These are phyloP conservation scores for Hibiscus syriacus DNA, from an alignment of 345 rosid genomes.

Conservation along the genomic window DNA sequence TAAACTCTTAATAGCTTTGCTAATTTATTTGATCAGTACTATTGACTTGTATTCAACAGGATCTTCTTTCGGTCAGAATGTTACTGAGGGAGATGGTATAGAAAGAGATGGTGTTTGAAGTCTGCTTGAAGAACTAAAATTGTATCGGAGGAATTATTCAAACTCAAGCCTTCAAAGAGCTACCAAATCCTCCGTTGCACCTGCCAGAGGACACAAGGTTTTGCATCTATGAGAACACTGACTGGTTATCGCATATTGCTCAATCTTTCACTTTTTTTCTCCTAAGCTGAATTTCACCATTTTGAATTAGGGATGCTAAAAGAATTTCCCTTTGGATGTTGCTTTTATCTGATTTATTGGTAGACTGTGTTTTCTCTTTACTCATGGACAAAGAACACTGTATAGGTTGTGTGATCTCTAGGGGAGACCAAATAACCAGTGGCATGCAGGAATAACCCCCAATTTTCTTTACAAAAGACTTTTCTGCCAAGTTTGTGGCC, in stretches of 20 bases:
- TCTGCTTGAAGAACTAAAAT: neutral
- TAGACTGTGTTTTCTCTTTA: conserved; percentile 14
- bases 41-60: conserved; percentile 11
- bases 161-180: conserved; percentile 2
- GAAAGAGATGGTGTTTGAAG: neutral
- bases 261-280: neutral
- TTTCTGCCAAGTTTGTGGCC: no score
- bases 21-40: neutral
- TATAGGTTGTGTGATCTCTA: neutral
- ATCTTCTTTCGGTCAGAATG: conserved; percentile 4
- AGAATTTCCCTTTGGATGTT: neutral
- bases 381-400: neutral
- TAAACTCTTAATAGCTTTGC: neutral
- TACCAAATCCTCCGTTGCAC: neutral
- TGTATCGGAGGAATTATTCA: neutral
- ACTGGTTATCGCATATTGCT: conserved; percentile 1
- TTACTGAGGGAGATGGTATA: neutral
- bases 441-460: no score
- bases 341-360: conserved; percentile 6
- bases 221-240: conserved; percentile 9
- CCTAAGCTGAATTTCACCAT: conserved; percentile 15
- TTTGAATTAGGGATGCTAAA: conserved; percentile 16
- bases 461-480: no score
- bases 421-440: no score
- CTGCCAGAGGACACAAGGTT: conserved; percentile 12